These are phyloP conservation scores for Sanguinoderma infundibulare DNA, from an alignment of 1,284 basidiomycete genomes.

Conservation along the genomic window DNA sequence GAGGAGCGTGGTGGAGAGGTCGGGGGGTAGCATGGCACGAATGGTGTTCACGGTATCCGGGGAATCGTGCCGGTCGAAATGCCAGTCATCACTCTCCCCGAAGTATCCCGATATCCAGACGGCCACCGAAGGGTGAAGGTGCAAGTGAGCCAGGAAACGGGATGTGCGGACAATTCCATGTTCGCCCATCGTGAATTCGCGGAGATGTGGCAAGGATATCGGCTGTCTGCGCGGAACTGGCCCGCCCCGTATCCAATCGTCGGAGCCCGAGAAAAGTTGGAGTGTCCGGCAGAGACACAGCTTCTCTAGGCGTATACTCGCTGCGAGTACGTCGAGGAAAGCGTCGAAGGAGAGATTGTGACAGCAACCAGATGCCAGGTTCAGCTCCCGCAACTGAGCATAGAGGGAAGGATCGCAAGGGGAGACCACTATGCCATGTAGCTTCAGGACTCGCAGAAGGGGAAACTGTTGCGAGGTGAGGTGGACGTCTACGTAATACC, in stretches of 20 bases:
- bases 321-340: background rate
- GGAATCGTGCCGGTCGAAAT: background rate
- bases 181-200: background rate
- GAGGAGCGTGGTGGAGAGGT: background rate
- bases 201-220: background rate
- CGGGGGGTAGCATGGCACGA: background rate
- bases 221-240: background rate
- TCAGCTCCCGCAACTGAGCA: background rate
- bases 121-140: background rate
- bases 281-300: background rate
- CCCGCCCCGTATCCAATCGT: background rate
- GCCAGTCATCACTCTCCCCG: background rate
- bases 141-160: background rate
- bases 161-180: background rate
- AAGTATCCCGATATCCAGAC: background rate
- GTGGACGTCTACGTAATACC: background rate
- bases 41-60: background rate
- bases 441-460: background rate
- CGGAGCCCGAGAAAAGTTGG: background rate
- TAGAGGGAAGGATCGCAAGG: background rate
- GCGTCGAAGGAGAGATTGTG: background rate
- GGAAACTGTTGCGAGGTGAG: background rate
- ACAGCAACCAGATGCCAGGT: background rate
- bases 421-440: background rate
- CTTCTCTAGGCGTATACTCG: background rate